These are phyloP conservation scores for Zoysia matrella DNA, from an alignment of 202 grass and related monocot genomes.

Conservation along the genomic window DNA sequence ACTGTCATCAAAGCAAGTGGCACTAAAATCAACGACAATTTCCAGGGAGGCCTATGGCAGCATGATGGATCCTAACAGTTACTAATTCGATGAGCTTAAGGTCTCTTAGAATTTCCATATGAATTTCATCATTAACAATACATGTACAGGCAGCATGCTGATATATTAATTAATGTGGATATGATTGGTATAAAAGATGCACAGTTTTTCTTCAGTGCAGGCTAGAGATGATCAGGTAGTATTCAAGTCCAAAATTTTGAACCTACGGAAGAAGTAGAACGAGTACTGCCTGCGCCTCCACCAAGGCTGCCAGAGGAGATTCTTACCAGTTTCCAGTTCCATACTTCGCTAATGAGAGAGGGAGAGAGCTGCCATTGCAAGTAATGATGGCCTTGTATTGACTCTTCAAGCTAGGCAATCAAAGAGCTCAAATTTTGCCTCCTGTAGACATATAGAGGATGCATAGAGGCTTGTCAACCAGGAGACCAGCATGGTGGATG, in stretches of 20 bases:
- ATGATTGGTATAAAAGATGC: too few species aligned
- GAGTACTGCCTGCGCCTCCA: slow-evolving; percentile 69
- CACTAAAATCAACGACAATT: slow-evolving; percentile 49
- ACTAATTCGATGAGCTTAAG: slow-evolving; percentile 66
- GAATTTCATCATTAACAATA: not conserved
- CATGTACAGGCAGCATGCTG: not conserved
- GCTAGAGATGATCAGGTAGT: slow-evolving; percentile 73
- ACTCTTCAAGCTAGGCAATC: slow-evolving; percentile 61
- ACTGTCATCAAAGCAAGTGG: slow-evolving; percentile 63
- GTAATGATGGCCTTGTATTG: slow-evolving; percentile 54
- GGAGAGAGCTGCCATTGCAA: slow-evolving; percentile 43
- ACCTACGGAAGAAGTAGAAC: slow-evolving; percentile 89
- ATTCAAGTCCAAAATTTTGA: slow-evolving; percentile 75
- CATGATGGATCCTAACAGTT: slow-evolving; percentile 48
- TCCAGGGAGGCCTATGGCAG: slow-evolving; percentile 47
- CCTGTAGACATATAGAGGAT: slow-evolving; percentile 37
- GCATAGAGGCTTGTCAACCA: slow-evolving; percentile 32
- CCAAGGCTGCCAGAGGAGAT: slow-evolving; percentile 48
- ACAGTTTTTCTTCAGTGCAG: slow-evolving; percentile 50
- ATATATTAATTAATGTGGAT: slow-evolving; percentile 20
- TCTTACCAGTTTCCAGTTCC: slow-evolving; percentile 33
- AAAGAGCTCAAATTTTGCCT: slow-evolving; percentile 40
- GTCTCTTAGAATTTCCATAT: slow-evolving; percentile 37
- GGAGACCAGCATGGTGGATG: slow-evolving; percentile 51
- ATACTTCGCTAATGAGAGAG: slow-evolving; percentile 26